phyloP scores from a whole-genome alignment of 2,329 filamentous ascomycete genomes.

The Hypomyces perniciosus region DNA sequence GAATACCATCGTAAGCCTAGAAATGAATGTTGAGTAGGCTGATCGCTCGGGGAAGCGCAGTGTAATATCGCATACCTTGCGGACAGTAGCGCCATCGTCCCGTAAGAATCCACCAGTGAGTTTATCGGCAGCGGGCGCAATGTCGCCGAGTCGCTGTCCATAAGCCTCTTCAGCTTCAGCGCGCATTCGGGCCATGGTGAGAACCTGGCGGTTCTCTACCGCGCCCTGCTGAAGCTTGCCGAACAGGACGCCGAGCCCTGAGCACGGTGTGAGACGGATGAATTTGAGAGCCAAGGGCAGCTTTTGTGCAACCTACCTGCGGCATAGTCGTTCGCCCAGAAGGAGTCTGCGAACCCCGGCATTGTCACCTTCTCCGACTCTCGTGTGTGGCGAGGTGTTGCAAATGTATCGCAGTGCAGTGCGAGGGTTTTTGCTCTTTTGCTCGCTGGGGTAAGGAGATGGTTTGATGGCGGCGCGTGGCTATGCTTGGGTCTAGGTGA shows the following conservation, averaged over 20 bases:
- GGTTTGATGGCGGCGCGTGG: background rate
- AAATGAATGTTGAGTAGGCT: constrained; percentile 14
- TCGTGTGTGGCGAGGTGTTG: background rate
- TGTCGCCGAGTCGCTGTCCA: constrained; percentile 72
- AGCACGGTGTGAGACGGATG: constrained; percentile 9
- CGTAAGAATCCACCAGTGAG: constrained; percentile 76
- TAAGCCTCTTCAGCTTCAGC: constrained; percentile 94
- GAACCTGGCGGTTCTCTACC: constrained; percentile 87
- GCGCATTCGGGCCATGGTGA: constrained; percentile 87
- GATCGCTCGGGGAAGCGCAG: background rate
- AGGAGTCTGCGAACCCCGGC: constrained; percentile 89
- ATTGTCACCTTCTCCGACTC: constrained; percentile 42
- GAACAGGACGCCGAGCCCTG: constrained; percentile 86
- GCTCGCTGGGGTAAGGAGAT: background rate
- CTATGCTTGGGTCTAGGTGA: background rate
- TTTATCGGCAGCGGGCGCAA: constrained; percentile 75
- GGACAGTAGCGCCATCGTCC: constrained; percentile 92
- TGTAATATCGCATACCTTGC: constrained; percentile 61
- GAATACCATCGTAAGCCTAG: constrained; percentile 89
- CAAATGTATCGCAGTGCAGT: background rate
- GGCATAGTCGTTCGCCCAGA: constrained; percentile 98
- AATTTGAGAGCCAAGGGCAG: constrained; percentile 1
- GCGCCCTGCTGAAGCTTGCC: constrained; percentile 95
- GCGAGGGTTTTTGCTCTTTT: constrained; percentile 2
- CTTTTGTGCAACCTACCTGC: constrained; percentile 54